A percentile compares a stretch with the other conserved stretches of the same genome.
phyloP scores from a whole-genome alignment of 805 yeast genomes.

The Lachancea lanzarotensis region DNA sequence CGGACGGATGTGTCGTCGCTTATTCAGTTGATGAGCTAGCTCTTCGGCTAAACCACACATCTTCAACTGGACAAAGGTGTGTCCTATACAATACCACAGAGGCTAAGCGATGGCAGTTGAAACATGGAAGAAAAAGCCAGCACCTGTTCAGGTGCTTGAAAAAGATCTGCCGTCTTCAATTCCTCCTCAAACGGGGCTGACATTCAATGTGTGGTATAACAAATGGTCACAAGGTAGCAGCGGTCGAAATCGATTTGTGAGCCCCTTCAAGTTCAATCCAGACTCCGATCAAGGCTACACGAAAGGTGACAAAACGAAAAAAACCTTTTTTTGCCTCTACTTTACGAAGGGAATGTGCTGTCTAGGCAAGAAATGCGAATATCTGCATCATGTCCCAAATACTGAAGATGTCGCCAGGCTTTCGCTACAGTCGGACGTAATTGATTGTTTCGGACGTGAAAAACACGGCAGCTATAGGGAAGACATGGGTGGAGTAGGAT shows the following conservation, averaged over 20 bases:
- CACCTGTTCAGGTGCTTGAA: slow-evolving; percentile 69
- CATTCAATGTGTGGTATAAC: slow-evolving; percentile 81
- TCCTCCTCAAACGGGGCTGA: slow-evolving; percentile 76
- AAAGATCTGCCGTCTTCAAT: slow-evolving; percentile 44
- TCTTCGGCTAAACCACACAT: no score
- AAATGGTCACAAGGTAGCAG: slow-evolving; percentile 64
- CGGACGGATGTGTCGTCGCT: no score
- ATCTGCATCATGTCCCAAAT: slow-evolving; percentile 69
- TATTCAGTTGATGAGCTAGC: no score
- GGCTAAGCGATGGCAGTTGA: background rate
- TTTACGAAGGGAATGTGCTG: slow-evolving; percentile 88
- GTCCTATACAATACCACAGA: background rate
- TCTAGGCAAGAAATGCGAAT: slow-evolving; percentile 69
- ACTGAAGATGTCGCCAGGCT: slow-evolving; percentile 51
- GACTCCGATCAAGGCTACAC: slow-evolving; percentile 70
- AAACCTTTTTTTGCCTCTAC: slow-evolving; percentile 62
- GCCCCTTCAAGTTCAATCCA: slow-evolving; percentile 56
- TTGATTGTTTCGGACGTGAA: slow-evolving; percentile 91
- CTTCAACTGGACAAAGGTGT: background rate
- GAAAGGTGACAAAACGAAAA: slow-evolving; percentile 46
- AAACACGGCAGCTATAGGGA: slow-evolving; percentile 75
- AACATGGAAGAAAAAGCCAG: slow-evolving; percentile 40
- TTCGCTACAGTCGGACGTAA: slow-evolving; percentile 34
- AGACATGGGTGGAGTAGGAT: slow-evolving; percentile 93
- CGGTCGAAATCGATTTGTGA: slow-evolving; percentile 38